phyloP scores from a whole-genome alignment of 2,329 filamentous ascomycete species.

The Aureobasidium lini region DNA sequence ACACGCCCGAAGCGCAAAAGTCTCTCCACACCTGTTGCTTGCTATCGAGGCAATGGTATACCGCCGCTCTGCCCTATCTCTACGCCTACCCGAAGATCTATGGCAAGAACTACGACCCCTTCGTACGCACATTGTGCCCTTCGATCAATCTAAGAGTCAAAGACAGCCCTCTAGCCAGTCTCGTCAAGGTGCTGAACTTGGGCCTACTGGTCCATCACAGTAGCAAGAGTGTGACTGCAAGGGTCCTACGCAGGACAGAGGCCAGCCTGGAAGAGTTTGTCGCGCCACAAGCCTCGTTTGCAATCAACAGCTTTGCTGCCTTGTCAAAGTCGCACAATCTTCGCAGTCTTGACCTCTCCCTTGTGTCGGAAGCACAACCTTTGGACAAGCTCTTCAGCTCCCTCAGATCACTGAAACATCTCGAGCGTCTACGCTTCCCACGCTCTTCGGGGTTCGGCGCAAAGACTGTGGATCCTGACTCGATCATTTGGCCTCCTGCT shows the following conservation, averaged over 20 bases:
- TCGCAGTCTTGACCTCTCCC: constrained; percentile 43
- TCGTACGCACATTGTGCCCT: constrained; percentile 49
- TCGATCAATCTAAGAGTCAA: constrained; percentile 42
- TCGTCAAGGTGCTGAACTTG: constrained; percentile 49
- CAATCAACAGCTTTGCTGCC: constrained; percentile 49
- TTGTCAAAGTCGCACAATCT: constrained; percentile 49
- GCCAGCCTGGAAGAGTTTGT: constrained; percentile 45
- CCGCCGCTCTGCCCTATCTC: constrained; percentile 42
- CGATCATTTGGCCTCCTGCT: constrained; percentile 36
- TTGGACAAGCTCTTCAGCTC: constrained; percentile 45
- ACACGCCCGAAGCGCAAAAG: constrained; percentile 33
- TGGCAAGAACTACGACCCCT: constrained; percentile 47
- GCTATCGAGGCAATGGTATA: constrained; percentile 51
- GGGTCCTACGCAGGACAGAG: constrained; percentile 49
- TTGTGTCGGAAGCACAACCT: constrained; percentile 44
- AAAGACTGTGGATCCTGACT: constrained; percentile 16
- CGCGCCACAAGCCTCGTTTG: constrained; percentile 52
- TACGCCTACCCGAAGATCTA: constrained; percentile 46
- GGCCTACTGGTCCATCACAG: constrained; percentile 51
- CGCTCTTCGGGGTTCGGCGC: constrained; percentile 26
- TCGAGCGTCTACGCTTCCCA: constrained; percentile 36
- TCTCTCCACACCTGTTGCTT: constrained; percentile 46
- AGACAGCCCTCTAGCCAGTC: constrained; percentile 40
- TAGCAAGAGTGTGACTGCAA: constrained; percentile 49
- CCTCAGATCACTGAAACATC: constrained; percentile 37